phyloP scores from a whole-genome alignment of 768 basidiomycete species.

The Trametes gibbosa region DNA sequence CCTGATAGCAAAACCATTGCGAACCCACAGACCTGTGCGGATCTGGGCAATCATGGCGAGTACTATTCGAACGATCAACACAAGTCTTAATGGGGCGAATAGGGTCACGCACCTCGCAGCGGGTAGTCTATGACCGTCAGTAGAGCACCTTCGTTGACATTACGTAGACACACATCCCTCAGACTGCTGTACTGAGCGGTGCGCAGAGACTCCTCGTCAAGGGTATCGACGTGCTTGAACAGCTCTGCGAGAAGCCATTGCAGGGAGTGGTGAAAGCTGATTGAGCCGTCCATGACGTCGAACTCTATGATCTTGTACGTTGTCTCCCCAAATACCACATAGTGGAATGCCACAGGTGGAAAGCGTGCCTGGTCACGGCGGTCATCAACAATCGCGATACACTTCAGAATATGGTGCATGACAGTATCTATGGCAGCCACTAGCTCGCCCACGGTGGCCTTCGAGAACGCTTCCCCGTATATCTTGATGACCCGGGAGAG shows the following conservation, averaged over 20 bases:
- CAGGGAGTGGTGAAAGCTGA: conserved; percentile 90
- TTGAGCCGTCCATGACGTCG: conserved; percentile 76
- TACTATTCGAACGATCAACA: conserved; percentile 42
- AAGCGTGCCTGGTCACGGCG: conserved; percentile 69
- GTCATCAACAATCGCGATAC: conserved; percentile 66
- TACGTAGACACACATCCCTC: conserved; percentile 57
- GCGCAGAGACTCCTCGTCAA: conserved; percentile 52
- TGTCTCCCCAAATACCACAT: conserved; percentile 59
- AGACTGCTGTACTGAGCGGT: conserved; percentile 53
- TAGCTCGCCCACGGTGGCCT: conserved; percentile 55
- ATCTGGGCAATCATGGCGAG: conserved; percentile 93
- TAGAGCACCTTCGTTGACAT: conserved; percentile 64
- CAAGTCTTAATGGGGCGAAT: not conserved
- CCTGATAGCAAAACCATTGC: conserved; percentile 94
- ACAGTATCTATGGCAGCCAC: conserved; percentile 66
- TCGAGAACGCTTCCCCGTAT: conserved; percentile 81
- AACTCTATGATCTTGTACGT: conserved; percentile 68
- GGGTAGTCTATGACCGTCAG: conserved; percentile 86
- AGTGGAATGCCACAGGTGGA: conserved; percentile 57
- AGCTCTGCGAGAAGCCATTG: conserved; percentile 90
- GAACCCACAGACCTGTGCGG: conserved; percentile 93
- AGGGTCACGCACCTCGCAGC: conserved; percentile 64
- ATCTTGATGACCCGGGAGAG: conserved; percentile 86
- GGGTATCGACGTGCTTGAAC: conserved; percentile 75
- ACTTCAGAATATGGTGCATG: conserved; percentile 66